Evolutionary conservation across 2,329 filamentous ascomycete species (phyloP).

Genomic region (Pleochaeta shiraiana): DNA sequence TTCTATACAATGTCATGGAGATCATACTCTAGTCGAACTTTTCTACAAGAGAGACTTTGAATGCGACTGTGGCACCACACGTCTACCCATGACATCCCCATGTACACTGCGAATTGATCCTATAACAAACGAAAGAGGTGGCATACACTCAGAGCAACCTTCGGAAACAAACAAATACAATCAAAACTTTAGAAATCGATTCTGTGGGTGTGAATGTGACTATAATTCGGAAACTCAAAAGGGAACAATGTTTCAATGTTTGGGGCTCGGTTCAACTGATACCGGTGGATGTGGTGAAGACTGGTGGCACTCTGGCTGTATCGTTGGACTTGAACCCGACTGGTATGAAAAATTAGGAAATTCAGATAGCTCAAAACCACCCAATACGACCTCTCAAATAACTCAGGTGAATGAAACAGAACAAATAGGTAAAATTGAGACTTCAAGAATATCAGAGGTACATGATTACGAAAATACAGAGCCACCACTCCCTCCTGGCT

Average conservation of each 20-base stretch:
- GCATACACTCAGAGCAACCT: slow-evolving; percentile 54
- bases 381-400: slow-evolving; percentile 28
- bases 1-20: slow-evolving; percentile 89
- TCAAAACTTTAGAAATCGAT: slow-evolving; percentile 82
- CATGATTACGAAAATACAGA: slow-evolving; percentile 30
- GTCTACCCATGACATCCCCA: slow-evolving; percentile 41
- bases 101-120: slow-evolving; percentile 58
- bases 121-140: slow-evolving; percentile 51
- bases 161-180: slow-evolving; percentile 69
- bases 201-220: slow-evolving; percentile 73
- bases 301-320: slow-evolving; percentile 91
- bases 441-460: slow-evolving; percentile 6
- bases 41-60: slow-evolving; percentile 92
- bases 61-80: slow-evolving; percentile 85
- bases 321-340: slow-evolving; percentile 56
- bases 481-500: slow-evolving; percentile 56
- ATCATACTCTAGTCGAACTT: slow-evolving; percentile 85
- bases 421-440: slow-evolving; percentile 4
- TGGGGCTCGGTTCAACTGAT: slow-evolving; percentile 60
- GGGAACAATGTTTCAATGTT: slow-evolving; percentile 95
- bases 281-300: slow-evolving; percentile 88
- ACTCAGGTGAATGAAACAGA: slow-evolving; percentile 18
- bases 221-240: slow-evolving; percentile 82
- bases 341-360: slow-evolving; percentile 37
- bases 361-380: slow-evolving; percentile 16